Base-by-base conservation (phyloP, 345 rosid genomes). In the Murraya koenigii region DNA sequence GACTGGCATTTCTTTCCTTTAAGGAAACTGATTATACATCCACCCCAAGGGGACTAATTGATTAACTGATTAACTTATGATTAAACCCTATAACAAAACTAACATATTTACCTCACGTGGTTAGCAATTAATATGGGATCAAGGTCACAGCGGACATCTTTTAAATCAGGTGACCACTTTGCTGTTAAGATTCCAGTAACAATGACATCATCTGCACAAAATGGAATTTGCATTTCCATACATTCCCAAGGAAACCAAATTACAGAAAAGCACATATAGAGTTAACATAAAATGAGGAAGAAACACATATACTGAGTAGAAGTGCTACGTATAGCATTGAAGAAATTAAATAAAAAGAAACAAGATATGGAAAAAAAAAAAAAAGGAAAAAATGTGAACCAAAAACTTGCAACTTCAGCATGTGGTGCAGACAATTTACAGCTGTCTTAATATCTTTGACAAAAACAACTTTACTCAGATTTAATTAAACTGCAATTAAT, bases 131-230 rank as follows among this genome's bases (percentile, higher is more conserved):
- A 80, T 71, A 89, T 77, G 58, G 97, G 99, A 75, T 93, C 97
- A 86, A 95, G 98, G 83, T 91, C 97, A 80, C 97, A 91, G 49
- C 99, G 97, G 17, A 93, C 99, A 64, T 94, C 98, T 85, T 88
- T 95, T 67, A 92, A 68, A 79, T 93, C 95, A 79, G 97, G 92
- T 84, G 99, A 92, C 99, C 99, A 95, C 83, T 89, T 92, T 60
- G 97, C 92, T 55, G 97, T 95, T 85, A 95, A 84, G 82, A 92
- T 78, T 64, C 97, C 98, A 71, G 98, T 90, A 71, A 91, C 88
- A 77, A 92, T 91, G 70, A 92, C 90, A 85, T 95, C 97, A 86
- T 93, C 99, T 95, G 88, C 82, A 79, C 2, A 66, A 78, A 59
- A 38, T 52, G 52, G 38, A 36, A 25, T 47, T 35, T 62, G 41